Base-by-base conservation (phyloP, 2,329 filamentous ascomycete species). In the Amauroascus niger region DNA sequence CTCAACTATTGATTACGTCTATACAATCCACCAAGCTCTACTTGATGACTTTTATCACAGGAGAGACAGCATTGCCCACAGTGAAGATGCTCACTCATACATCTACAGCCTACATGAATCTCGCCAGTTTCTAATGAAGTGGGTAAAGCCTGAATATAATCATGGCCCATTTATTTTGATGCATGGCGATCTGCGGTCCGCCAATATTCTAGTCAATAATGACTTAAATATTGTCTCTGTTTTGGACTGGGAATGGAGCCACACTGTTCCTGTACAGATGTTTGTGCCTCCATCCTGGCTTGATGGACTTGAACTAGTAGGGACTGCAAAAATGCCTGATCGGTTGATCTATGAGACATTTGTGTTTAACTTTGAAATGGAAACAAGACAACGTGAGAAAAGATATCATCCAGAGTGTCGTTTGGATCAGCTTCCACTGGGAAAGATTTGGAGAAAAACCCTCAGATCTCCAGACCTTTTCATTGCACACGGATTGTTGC, bases 161-260 rank as follows among this genome's bases (percentile, higher is more conserved):
- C 49, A 57, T 35, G 52, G 55, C 3, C 55, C 55, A 18, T 57
- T 57, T 26, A 44, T 55, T 35, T 30, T 53, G 3, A 57, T 53
- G 46, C 56, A 57, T 39, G 45, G 53, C 5, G 53, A 57, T 48
- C 45, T 55, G 28, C 53, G 49, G 6, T 40, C 53, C 28, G 6
- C 49, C 4, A 55, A 55, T 41, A 53, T 57, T 14, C n/a, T 55
- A 22, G 24, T 53, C 26, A 30, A 57, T 53, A 32, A 43, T 26
- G 22, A 56, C 26, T n/a, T 54, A 11, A 54, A 54, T 47, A 49
- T 54, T 26, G 32, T 24, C 33, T 54, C 52, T 14, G 37, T 54
- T 8, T 28, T 54, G n/a, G 52, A 54, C 26, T 54, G 52, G 52
- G 52, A 54, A 33, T 54, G 52, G 52, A 49, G 37, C 9, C 46